Conservation (phyloP, 106 monocot genomes). For the Phalaenopsis equestris region DNA sequence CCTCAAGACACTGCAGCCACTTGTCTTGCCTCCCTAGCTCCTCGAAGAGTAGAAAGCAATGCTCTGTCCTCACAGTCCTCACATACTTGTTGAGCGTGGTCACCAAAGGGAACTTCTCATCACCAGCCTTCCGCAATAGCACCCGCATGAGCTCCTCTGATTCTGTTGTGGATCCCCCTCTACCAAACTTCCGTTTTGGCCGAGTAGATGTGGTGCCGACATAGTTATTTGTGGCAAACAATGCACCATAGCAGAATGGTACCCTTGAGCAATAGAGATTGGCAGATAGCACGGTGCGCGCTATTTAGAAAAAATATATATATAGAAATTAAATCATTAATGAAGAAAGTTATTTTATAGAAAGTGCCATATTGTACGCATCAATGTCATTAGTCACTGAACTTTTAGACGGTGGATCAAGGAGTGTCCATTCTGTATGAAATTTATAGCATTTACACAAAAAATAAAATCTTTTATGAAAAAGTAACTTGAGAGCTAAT, state of each 20-base stretch:
- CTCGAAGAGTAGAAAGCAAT: constrained; percentile 91
- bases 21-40: constrained; percentile 66
- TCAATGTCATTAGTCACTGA: neutral
- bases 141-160: constrained; percentile 45
- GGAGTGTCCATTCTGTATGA: no score
- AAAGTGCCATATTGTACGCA: neutral
- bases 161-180: constrained; percentile 22
- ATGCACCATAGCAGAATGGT: neutral
- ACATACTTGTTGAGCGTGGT: constrained; percentile 67
- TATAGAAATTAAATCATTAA: neutral
- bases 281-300: neutral
- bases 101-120: constrained; percentile 52
- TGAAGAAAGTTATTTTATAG: neutral
- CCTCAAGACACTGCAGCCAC: constrained; percentile 97
- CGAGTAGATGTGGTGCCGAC: neutral
- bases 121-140: constrained; percentile 45
- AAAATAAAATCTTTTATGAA: no score
- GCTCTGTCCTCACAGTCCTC: constrained; percentile 55
- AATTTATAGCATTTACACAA: no score
- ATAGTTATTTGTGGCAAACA: neutral
- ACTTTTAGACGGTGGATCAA: no score
- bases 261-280: neutral
- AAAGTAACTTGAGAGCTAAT: no score
- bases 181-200: constrained; percentile 7
- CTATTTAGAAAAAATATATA: neutral